Evolutionary conservation across 768 basidiomycete species (phyloP).

Genomic region (Coprinopsis strossmayeri): DNA sequence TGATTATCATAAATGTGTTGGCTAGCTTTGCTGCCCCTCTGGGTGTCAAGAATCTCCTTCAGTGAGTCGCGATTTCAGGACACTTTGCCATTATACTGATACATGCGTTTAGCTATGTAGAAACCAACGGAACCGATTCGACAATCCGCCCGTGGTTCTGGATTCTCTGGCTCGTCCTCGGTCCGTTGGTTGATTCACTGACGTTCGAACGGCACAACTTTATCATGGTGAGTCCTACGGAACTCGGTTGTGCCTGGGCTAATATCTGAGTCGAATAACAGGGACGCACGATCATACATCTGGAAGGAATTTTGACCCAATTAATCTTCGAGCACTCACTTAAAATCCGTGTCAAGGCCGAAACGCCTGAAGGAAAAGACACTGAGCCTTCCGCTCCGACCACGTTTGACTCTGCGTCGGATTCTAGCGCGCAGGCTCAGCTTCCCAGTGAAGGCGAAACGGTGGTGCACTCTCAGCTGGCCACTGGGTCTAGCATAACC

Average conservation of each 20-base stretch:
- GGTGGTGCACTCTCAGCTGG: slow-evolving; percentile 5
- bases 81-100: too few species aligned
- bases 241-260: not conserved
- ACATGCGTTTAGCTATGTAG: slow-evolving; percentile 49
- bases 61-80: slow-evolving; percentile 24
- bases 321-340: slow-evolving; percentile 41
- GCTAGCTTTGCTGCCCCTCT: slow-evolving; percentile 28
- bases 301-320: slow-evolving; percentile 41
- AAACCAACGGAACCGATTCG: slow-evolving; percentile 40
- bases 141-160: slow-evolving; percentile 61
- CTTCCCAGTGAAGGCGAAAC: slow-evolving; percentile 2
- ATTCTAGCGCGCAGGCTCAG: too few species aligned
- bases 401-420: slow-evolving; percentile 12
- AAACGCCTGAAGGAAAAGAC: slow-evolving; percentile 13
- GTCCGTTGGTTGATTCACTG: slow-evolving; percentile 38
- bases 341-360: slow-evolving; percentile 53
- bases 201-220: slow-evolving; percentile 50
- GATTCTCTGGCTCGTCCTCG: slow-evolving; percentile 45
- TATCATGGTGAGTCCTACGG: slow-evolving; percentile 28
- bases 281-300: slow-evolving; percentile 41
- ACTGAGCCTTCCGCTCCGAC: slow-evolving; percentile 3
- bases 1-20: slow-evolving; percentile 23
- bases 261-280: slow-evolving; percentile 24
- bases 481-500: not conserved
- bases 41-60: slow-evolving; percentile 31